Evolutionary conservation across 2,329 filamentous ascomycete genomes (phyloP).

Genomic region (Alternaria infectoria): DNA sequence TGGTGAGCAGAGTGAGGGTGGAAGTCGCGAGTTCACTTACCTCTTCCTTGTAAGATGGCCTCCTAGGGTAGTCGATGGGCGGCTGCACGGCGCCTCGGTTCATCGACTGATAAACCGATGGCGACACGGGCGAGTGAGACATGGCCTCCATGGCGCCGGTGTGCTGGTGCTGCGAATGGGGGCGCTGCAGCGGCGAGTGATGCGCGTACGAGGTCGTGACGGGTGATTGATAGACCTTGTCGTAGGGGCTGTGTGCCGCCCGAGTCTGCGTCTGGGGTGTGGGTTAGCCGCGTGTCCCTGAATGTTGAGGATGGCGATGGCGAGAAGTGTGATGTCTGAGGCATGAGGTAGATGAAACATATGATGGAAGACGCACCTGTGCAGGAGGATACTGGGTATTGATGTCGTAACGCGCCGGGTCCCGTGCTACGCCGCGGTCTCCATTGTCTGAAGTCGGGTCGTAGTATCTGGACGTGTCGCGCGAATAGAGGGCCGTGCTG

Average conservation of each 20-base stretch:
- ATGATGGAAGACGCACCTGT: conserved; percentile 34
- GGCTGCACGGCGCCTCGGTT: conserved; percentile 46
- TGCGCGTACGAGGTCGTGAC: conserved; percentile 41
- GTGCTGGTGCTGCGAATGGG: conserved; percentile 43
- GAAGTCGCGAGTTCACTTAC: conserved; percentile 25
- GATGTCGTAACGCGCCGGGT: conserved; percentile 41
- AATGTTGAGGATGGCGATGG: not conserved
- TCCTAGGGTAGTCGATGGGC: conserved; percentile 36
- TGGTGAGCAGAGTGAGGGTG: conserved; percentile 23
- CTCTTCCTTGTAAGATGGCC: conserved; percentile 45
- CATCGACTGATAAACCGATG: conserved; percentile 42
- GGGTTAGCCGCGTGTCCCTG: conserved; percentile 29
- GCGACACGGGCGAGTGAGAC: conserved; percentile 48
- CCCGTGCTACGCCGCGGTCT: conserved; percentile 38
- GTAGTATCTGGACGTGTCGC: conserved; percentile 56
- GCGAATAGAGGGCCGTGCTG: conserved; percentile 47
- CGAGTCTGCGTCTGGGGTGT: conserved; percentile 35
- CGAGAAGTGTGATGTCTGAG: not conserved
- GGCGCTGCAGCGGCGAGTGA: conserved; percentile 48
- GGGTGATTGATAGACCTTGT: conserved; percentile 49
- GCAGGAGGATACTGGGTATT: conserved; percentile 29
- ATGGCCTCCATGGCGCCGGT: conserved; percentile 43
- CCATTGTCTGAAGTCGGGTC: conserved; percentile 57
- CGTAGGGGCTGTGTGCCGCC: conserved; percentile 41
- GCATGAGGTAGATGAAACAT: conserved; percentile 1